Percentiles rank a stretch among this genome's conserved stretches.
phyloP scores from a whole-genome alignment of 2,329 filamentous ascomycete species.

The Nigrospora osmanthi region DNA sequence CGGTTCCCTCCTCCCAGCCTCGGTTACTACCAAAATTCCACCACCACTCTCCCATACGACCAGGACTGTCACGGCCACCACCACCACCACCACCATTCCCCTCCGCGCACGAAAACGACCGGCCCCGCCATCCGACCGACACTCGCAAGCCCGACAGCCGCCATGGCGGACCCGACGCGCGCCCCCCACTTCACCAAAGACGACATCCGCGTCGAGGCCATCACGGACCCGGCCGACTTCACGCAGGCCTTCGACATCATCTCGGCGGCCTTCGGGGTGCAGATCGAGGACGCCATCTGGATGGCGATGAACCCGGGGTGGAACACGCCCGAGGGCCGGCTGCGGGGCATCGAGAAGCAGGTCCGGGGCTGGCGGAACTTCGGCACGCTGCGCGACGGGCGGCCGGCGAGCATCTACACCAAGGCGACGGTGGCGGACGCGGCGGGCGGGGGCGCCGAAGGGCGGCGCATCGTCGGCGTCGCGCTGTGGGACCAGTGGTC shows the following conservation, averaged over 20 bases:
- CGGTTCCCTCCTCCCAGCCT: too few relatives aligned
- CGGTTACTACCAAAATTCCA: too few relatives aligned
- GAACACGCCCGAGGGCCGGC: constrained; percentile 38
- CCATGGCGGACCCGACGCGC: too few relatives aligned
- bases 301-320: constrained; percentile 43
- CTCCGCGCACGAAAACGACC: too few relatives aligned
- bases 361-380: constrained; percentile 30
- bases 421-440: constrained; percentile 40
- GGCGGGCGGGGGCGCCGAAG: constrained; percentile 8
- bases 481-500: constrained; percentile 50
- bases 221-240: constrained; percentile 12
- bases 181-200: background rate
- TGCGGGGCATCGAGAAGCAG: constrained; percentile 26
- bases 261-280: constrained; percentile 38
- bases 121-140: too few relatives aligned
- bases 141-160: too few relatives aligned
- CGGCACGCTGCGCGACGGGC: constrained; percentile 32
- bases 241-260: constrained; percentile 19
- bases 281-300: constrained; percentile 44
- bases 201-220: constrained; percentile 13
- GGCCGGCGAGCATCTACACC: constrained; percentile 42
- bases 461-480: constrained; percentile 35
- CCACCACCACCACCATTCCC: too few relatives aligned
- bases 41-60: too few relatives aligned
- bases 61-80: too few relatives aligned